Base-by-base conservation (phyloP, 768 basidiomycete genomes). In the Termitomyces sp. region DNA sequence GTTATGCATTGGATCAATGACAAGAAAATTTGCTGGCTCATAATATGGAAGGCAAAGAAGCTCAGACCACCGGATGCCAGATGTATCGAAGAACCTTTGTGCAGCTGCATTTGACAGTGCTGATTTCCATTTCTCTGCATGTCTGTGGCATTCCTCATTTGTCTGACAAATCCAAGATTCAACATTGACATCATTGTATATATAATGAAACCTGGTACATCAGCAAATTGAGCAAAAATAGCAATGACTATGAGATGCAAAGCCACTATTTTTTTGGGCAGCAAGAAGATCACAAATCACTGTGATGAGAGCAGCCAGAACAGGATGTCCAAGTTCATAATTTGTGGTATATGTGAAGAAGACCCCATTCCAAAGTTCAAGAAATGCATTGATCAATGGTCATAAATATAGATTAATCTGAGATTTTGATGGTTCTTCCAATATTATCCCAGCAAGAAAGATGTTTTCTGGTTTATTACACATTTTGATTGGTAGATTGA, bases 261-360 rank as follows among this genome's bases (percentile, higher is more conserved):
- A 36, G 15, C 34, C 34, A 5, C 34, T 5, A 36, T 15, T 22
- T 4, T 73, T 72, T 9, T 61, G 54, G 5, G 63, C 65, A 4
- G 69, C 70, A 2, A 66, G 66, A 1, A 75, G 63, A 57, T 77
- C 71, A 24, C 73, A 63, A 7, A 71, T 52, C n/a, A n/a, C n/a
- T n/a, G n/a, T n/a, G n/a, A n/a, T n/a, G n/a, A n/a, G n/a, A n/a
- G n/a, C n/a, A n/a, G 52, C 41, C 2, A 54, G 37, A 1, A 69
- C 34, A 2, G 59, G 37, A 0, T 46, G 61, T 2, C 65, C 60
- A n/a, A 36, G 2, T 1, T 49, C 2, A 16, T 56, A 36, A 4
- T 36, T 36, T 16, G 37, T 37, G 7, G 62, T 61, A 4, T 33
- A 34, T 5, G 41, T 54, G 45, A 61, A 59, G 22, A 7, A 26